Evolutionary conservation across 75 land plant species (phyloP).

Genomic region (Cryptomeria japonica): DNA sequence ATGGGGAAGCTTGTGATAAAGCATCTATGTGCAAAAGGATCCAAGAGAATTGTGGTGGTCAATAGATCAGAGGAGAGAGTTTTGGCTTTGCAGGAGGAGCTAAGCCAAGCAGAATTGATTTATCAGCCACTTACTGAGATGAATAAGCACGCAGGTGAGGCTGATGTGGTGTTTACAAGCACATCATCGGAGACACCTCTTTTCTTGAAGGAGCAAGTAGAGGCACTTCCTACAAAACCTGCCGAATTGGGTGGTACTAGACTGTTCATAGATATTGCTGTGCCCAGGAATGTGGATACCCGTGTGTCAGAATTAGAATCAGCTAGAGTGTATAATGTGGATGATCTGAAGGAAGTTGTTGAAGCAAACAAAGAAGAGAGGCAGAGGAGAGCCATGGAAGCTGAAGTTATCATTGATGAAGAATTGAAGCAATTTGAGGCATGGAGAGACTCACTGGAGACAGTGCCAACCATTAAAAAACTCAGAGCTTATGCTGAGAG

Average conservation of each 20-base stretch:
- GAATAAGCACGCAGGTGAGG: slow-evolving; percentile 41
- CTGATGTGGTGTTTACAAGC: slow-evolving; percentile 52
- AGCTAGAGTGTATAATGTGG: slow-evolving; percentile 58
- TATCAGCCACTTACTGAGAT: slow-evolving; percentile 40
- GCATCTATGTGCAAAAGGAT: slow-evolving; percentile 56
- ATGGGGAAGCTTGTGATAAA: slow-evolving; percentile 59
- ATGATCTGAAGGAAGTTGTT: slow-evolving; percentile 92
- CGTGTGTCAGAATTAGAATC: slow-evolving; percentile 34
- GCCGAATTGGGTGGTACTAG: slow-evolving; percentile 24
- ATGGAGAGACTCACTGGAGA: slow-evolving; percentile 88
- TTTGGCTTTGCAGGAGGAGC: slow-evolving; percentile 32
- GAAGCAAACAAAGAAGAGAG: slow-evolving; percentile 90
- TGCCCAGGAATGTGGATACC: slow-evolving; percentile 48
- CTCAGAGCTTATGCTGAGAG: slow-evolving; percentile 79
- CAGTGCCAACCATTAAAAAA: slow-evolving; percentile 88
- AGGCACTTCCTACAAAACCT: slow-evolving; percentile 25
- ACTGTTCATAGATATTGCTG: slow-evolving; percentile 54
- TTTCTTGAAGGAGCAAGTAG: slow-evolving; percentile 47
- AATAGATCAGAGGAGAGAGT: slow-evolving; percentile 53
- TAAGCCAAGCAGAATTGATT: slow-evolving; percentile 33
- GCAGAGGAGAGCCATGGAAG: slow-evolving; percentile 79
- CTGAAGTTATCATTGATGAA: slow-evolving; percentile 71
- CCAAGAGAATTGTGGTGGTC: slow-evolving; percentile 41
- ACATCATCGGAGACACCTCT: slow-evolving; percentile 54
- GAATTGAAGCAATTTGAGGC: slow-evolving; percentile 77